Percentiles rank a stretch among this genome's conserved stretches.
Conservation (phyloP, 202 grass and related monocot species). For the Brachypodium distachyon region DNA sequence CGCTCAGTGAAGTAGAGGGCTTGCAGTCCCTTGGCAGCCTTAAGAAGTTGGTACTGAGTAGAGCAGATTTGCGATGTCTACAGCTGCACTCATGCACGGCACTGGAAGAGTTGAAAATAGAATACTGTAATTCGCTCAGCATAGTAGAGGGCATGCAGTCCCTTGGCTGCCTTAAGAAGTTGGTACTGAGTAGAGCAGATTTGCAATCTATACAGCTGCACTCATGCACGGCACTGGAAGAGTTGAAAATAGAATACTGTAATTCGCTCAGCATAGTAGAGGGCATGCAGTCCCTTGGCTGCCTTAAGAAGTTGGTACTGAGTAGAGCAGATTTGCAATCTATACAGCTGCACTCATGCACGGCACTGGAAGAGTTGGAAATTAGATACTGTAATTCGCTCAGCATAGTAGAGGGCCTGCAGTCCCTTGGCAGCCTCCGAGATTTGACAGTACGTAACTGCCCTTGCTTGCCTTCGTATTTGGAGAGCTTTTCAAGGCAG, state of each 20-base stretch:
- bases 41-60: accelerated
- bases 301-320: accelerated
- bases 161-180: not conserved
- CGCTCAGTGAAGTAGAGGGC: not conserved
- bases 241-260: accelerated
- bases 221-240: not conserved
- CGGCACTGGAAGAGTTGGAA: not conserved
- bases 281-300: not conserved
- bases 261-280: not conserved
- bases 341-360: not conserved
- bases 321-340: accelerated
- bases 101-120: not conserved
- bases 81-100: not conserved
- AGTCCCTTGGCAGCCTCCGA: not conserved
- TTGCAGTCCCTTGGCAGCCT: not conserved
- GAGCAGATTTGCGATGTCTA: not conserved
- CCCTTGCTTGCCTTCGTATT: not conserved
- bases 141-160: not conserved
- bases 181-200: accelerated
- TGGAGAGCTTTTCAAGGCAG: not conserved
- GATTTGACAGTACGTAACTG: accelerated
- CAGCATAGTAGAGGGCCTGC: not conserved
- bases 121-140: accelerated
- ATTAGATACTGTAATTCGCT: accelerated
- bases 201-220: not conserved